Evolutionary conservation across 495 filamentous ascomycete species (phyloP).

Genomic region (Wilcoxina mikolae): DNA sequence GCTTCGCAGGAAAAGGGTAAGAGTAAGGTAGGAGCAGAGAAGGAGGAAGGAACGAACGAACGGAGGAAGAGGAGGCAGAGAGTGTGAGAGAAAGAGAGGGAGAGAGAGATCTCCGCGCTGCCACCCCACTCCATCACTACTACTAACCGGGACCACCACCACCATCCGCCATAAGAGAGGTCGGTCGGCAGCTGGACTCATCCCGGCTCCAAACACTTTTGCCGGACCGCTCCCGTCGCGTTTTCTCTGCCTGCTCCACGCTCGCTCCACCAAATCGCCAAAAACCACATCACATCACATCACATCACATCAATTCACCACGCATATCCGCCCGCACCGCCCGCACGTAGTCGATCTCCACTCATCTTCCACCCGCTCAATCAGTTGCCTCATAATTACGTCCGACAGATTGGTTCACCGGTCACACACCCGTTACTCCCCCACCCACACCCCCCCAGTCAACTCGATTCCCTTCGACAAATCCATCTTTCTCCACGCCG

Average conservation of each 20-base stretch:
- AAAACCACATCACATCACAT: too few relatives aligned
- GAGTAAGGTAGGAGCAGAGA: too few relatives aligned
- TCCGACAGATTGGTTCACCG: neutral
- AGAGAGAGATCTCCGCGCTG: too few relatives aligned
- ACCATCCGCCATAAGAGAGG: too few relatives aligned
- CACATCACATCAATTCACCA: constrained; percentile 1
- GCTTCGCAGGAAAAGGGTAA: too few relatives aligned
- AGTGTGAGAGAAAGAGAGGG: too few relatives aligned
- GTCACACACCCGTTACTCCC: neutral
- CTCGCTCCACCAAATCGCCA: neutral
- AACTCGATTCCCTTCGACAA: neutral
- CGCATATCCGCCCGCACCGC: neutral
- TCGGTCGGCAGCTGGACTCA: too few relatives aligned
- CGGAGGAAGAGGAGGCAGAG: too few relatives aligned
- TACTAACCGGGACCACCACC: neutral
- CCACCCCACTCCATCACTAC: neutral
- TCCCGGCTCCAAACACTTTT: too few relatives aligned
- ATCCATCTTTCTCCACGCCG: neutral
- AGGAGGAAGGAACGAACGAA: too few relatives aligned
- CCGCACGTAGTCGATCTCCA: neutral
- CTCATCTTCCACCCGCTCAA: neutral
- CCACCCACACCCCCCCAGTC: neutral
- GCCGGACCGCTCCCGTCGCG: neutral
- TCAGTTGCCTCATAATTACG: neutral
- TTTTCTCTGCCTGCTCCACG: neutral